A percentile compares a stretch with the other conserved stretches of the same genome.
phyloP scores from a whole-genome alignment of 305 asterid genomes.

The Plantago rigida region DNA sequence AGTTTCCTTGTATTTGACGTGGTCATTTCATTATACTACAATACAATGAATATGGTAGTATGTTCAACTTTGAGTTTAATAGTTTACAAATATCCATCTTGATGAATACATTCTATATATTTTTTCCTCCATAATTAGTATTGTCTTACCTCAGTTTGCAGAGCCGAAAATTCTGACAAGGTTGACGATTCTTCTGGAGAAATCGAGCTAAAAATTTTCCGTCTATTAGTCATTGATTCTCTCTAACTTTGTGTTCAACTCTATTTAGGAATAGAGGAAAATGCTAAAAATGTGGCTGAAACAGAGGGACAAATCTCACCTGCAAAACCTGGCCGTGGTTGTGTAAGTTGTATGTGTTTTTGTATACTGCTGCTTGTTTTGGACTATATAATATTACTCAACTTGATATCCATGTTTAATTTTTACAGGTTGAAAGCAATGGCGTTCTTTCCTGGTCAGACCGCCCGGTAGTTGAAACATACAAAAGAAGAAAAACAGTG shows the following conservation, averaged over 20 bases:
- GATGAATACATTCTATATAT: no score
- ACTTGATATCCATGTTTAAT: slow-evolving; percentile 41
- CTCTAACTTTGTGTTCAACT: slow-evolving; percentile 23
- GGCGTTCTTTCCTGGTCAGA: slow-evolving; percentile 51
- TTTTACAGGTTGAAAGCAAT: slow-evolving; percentile 69
- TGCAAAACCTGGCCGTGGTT: slow-evolving; percentile 69
- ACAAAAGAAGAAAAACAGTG: slow-evolving; percentile 34
- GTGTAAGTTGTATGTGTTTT: slow-evolving; percentile 99
- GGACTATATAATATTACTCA: slow-evolving; percentile 38
- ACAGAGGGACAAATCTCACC: slow-evolving; percentile 38
- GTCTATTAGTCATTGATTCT: slow-evolving; percentile 16
- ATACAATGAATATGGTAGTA: no score
- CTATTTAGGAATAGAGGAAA: slow-evolving; percentile 49
- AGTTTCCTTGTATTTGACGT: slow-evolving; percentile 7
- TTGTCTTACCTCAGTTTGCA: slow-evolving; percentile 45
- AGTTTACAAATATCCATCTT: no score
- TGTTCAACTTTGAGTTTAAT: no score
- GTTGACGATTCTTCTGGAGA: slow-evolving; percentile 32
- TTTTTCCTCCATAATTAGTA: slow-evolving; percentile 20
- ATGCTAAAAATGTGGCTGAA: slow-evolving; percentile 23
- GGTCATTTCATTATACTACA: slow-evolving; percentile 22
- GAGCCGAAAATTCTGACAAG: slow-evolving; percentile 41
- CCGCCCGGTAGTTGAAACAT: slow-evolving; percentile 35
- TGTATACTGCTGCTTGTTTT: slow-evolving; percentile 41
- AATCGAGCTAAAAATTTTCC: slow-evolving; percentile 21